phyloP scores from a whole-genome alignment of 345 rosid species.

The Erucastrum elatum region DNA sequence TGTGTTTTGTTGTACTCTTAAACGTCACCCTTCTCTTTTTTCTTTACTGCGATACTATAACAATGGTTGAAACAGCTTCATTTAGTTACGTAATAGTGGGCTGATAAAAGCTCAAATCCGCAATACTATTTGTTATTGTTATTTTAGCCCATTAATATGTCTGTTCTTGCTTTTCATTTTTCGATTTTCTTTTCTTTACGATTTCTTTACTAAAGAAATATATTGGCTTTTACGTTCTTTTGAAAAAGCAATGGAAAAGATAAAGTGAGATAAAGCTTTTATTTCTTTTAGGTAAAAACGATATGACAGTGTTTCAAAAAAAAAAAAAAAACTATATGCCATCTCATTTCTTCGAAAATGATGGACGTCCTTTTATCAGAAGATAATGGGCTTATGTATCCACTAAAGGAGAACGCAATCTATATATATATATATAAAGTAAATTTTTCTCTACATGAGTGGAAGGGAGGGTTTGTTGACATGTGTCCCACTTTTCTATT shows the following conservation, averaged over 20 bases:
- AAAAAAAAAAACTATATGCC: neutral
- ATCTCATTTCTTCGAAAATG: neutral
- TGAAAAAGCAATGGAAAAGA: constrained; percentile 15
- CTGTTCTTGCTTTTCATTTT: constrained; percentile 4
- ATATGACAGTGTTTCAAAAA: neutral
- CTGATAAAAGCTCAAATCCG: neutral
- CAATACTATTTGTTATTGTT: neutral
- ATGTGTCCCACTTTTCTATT: no score
- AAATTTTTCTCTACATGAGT: no score
- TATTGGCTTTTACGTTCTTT: constrained; percentile 11
- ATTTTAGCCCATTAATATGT: neutral
- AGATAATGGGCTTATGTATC: neutral
- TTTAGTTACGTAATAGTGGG: neutral
- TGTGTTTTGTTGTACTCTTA: neutral
- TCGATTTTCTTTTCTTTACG: neutral
- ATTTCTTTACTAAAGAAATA: constrained; percentile 13
- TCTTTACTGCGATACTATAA: neutral
- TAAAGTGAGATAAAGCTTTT: constrained; percentile 32
- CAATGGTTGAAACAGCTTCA: neutral
- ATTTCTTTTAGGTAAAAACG: constrained; percentile 8
- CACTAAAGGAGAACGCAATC: neutral
- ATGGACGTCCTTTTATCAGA: neutral
- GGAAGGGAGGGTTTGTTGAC: no score
- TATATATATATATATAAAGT: no score
- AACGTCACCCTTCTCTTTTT: neutral